Conservation (phyloP, 768 basidiomycete genomes). For the Mycena rebaudengoi region DNA sequence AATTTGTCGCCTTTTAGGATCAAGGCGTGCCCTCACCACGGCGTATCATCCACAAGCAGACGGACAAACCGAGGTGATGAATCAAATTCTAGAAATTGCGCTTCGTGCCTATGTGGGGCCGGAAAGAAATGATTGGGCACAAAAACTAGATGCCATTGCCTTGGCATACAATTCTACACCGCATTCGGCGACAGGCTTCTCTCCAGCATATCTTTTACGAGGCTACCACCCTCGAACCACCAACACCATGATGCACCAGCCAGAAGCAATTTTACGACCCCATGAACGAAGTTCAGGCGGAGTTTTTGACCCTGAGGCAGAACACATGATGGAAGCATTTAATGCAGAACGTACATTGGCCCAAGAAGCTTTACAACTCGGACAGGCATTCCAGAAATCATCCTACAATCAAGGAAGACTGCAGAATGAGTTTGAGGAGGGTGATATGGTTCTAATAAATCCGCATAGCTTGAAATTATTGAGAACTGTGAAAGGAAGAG, state of each 20-base stretch:
- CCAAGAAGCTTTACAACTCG: not conserved
- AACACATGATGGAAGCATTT: constrained; percentile 10
- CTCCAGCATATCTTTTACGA: constrained; percentile 37
- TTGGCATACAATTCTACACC: constrained; percentile 41
- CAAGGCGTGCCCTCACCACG: constrained; percentile 34
- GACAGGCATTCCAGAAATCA: constrained; percentile 14
- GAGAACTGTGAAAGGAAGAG: constrained; percentile 24
- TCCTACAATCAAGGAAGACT: too few species aligned
- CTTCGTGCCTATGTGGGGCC: constrained; percentile 39
- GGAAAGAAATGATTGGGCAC: constrained; percentile 33
- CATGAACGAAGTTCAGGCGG: not conserved
- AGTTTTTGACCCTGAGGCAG: not conserved
- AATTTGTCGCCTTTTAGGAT: constrained; percentile 35
- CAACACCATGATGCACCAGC: not conserved
- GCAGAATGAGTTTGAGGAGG: too few species aligned
- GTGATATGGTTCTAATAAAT: too few species aligned
- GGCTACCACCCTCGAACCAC: constrained; percentile 35
- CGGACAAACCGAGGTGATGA: constrained; percentile 46
- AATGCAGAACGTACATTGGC: not conserved
- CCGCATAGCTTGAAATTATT: constrained; percentile 24
- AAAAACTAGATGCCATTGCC: constrained; percentile 29
- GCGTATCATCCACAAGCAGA: constrained; percentile 43
- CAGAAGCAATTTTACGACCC: not conserved
- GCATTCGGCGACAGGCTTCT: constrained; percentile 35
- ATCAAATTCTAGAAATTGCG: constrained; percentile 40